Conservation (phyloP, 768 basidiomycete species). For the Imleria badia region DNA sequence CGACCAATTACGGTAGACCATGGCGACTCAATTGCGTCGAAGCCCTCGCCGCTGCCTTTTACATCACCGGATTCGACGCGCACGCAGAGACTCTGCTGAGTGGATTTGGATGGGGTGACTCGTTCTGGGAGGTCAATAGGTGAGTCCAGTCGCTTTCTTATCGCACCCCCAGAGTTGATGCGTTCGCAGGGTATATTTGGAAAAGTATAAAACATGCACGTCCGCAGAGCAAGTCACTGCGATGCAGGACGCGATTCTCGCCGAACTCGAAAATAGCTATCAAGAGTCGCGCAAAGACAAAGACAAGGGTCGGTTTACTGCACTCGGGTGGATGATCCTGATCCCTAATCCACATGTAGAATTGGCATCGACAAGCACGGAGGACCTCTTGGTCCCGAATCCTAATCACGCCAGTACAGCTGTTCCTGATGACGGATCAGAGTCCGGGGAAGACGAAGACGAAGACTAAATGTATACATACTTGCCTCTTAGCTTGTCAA, state of each 20-base stretch:
- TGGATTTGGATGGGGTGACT: conserved; percentile 88
- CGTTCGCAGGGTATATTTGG: conserved; percentile 45
- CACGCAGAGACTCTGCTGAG: conserved; percentile 78
- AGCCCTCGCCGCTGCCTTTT: conserved; percentile 92
- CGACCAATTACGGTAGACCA: conserved; percentile 97
- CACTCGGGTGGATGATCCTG: background rate
- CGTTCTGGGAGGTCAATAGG: conserved; percentile 88
- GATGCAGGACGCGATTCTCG: conserved; percentile 68
- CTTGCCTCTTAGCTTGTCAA: too few species aligned
- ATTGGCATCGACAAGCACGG: conserved; percentile 35
- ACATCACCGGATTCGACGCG: conserved; percentile 81
- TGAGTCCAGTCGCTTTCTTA: conserved; percentile 22
- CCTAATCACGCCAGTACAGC: conserved; percentile 56
- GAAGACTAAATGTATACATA: conserved; percentile 10
- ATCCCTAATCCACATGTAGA: conserved; percentile 6
- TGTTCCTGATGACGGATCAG: conserved; percentile 18
- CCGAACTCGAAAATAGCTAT: conserved; percentile 65
- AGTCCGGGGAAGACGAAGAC: conserved; percentile 13
- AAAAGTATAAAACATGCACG: conserved; percentile 72
- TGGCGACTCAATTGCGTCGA: conserved; percentile 96
- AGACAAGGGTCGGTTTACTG: conserved; percentile 42
- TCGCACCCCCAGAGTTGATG: background rate
- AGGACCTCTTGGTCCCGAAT: conserved; percentile 67
- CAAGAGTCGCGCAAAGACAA: conserved; percentile 47
- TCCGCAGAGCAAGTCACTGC: conserved; percentile 55